Evolutionary conservation across 768 basidiomycete species (phyloP).

Genomic region (Candolleomyces efflorescens): DNA sequence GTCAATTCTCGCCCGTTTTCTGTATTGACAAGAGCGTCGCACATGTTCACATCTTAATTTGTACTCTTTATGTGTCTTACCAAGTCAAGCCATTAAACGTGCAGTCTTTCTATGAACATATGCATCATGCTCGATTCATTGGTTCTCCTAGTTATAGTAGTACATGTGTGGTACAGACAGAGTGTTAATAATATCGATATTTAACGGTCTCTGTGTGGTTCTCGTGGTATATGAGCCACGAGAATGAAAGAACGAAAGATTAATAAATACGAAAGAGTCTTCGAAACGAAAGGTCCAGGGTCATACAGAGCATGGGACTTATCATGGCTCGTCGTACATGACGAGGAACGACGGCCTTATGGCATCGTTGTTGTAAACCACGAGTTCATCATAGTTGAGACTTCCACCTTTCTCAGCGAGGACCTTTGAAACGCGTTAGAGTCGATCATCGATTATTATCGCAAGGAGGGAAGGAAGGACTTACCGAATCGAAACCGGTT

Average conservation of each 20-base stretch:
- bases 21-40: constrained; percentile 2
- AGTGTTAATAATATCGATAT: too few relatives aligned
- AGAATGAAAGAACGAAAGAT: neutral
- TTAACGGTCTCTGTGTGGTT: too few relatives aligned
- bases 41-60: neutral
- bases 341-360: constrained; percentile 70
- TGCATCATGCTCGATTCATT: too few relatives aligned
- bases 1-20: constrained; percentile 7
- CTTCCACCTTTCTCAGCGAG: constrained; percentile 64
- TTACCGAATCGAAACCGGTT: constrained; percentile 61
- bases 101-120: too few relatives aligned
- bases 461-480: constrained; percentile 20
- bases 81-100: neutral
- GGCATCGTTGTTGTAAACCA: constrained; percentile 69
- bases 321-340: constrained; percentile 47
- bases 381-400: constrained; percentile 67
- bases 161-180: too few relatives aligned
- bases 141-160: too few relatives aligned
- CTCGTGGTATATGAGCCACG: neutral
- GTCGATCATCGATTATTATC: neutral
- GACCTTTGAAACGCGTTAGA: constrained; percentile 34
- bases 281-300: neutral
- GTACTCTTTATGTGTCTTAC: neutral
- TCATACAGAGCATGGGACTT: neutral
- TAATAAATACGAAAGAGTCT: neutral